These are phyloP conservation scores for Puccinia polysora DNA, from an alignment of 1,284 basidiomycete genomes.

Conservation along the genomic window DNA sequence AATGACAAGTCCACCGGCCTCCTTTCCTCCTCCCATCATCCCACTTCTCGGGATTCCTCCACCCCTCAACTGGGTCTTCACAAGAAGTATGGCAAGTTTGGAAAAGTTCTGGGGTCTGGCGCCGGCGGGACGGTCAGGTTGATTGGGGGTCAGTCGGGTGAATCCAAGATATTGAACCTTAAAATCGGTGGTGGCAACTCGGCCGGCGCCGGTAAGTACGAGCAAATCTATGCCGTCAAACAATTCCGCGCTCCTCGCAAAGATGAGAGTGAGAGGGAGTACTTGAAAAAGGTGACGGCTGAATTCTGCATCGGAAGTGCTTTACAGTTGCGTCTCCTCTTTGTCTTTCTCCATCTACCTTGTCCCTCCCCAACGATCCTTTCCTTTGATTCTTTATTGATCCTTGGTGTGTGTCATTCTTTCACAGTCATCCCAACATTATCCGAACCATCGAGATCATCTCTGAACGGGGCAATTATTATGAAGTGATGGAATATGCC, in stretches of 20 bases:
- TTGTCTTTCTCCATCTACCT: slow-evolving; percentile 63
- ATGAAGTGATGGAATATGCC: slow-evolving; percentile 99
- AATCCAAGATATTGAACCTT: not conserved
- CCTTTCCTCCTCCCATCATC: not conserved
- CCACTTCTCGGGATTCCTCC: slow-evolving; percentile 51
- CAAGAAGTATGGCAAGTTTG: slow-evolving; percentile 99
- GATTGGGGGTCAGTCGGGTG: slow-evolving; percentile 67
- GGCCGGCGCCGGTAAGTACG: slow-evolving; percentile 49
- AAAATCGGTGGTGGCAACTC: not conserved
- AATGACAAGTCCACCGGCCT: not conserved
- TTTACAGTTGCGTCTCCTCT: slow-evolving; percentile 4
- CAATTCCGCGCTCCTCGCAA: slow-evolving; percentile 85
- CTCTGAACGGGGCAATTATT: slow-evolving; percentile 94
- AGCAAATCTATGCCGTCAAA: slow-evolving; percentile 86
- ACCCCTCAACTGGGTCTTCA: slow-evolving; percentile 74
- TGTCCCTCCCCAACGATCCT: not conserved
- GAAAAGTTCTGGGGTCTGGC: slow-evolving; percentile 85
- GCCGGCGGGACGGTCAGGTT: slow-evolving; percentile 96
- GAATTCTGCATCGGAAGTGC: slow-evolving; percentile 69
- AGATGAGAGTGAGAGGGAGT: slow-evolving; percentile 89
- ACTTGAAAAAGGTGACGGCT: slow-evolving; percentile 97
- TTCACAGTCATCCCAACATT: slow-evolving; percentile 89
- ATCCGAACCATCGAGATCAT: slow-evolving; percentile 99
- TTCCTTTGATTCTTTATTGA: not conserved
- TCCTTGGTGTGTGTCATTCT: no score